phyloP scores from a whole-genome alignment of 2,329 filamentous ascomycete genomes.

The Pseudopithomyces maydicus region DNA sequence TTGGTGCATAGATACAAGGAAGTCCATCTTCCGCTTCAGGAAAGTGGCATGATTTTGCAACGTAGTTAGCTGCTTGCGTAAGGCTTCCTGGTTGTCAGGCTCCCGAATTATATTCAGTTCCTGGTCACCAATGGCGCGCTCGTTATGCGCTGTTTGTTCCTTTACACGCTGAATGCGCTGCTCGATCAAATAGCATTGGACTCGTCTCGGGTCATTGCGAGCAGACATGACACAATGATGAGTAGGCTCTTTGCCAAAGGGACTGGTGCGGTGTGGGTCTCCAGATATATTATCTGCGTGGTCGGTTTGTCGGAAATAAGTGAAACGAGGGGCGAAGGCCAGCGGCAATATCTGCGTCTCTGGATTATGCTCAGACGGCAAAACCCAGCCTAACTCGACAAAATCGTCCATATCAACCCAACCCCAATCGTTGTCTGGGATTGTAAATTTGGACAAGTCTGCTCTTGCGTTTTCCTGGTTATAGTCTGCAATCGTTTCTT shows the following conservation, averaged over 20 bases:
- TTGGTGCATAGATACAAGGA: constrained; percentile 63
- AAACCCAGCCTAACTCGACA: constrained; percentile 94
- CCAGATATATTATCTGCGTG: constrained; percentile 79
- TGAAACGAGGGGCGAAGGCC: constrained; percentile 90
- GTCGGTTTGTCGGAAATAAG: constrained; percentile 96
- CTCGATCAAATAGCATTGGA: constrained; percentile 85
- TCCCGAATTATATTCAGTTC: constrained; percentile 67
- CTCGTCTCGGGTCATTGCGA: constrained; percentile 75
- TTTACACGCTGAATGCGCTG: constrained; percentile 79
- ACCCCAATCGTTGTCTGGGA: constrained; percentile 90
- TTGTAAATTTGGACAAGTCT: constrained; percentile 85
- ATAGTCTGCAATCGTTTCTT: constrained; percentile 64
- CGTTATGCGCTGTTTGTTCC: constrained; percentile 76
- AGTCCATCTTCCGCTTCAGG: constrained; percentile 62
- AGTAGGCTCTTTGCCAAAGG: constrained; percentile 90
- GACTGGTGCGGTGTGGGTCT: constrained; percentile 82
- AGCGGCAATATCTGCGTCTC: constrained; percentile 93
- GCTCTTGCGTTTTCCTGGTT: constrained; percentile 56
- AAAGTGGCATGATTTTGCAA: constrained; percentile 63
- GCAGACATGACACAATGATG: constrained; percentile 92
- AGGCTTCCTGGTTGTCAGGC: constrained; percentile 56
- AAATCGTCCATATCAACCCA: constrained; percentile 99
- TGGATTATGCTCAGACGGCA: constrained; percentile 86
- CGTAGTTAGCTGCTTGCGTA: constrained; percentile 60
- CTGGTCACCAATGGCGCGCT: constrained; percentile 73